A percentile compares a stretch with the other conserved stretches of the same genome.
Conservation (phyloP, 2,329 filamentous ascomycete genomes). For the Fusarium citri region DNA sequence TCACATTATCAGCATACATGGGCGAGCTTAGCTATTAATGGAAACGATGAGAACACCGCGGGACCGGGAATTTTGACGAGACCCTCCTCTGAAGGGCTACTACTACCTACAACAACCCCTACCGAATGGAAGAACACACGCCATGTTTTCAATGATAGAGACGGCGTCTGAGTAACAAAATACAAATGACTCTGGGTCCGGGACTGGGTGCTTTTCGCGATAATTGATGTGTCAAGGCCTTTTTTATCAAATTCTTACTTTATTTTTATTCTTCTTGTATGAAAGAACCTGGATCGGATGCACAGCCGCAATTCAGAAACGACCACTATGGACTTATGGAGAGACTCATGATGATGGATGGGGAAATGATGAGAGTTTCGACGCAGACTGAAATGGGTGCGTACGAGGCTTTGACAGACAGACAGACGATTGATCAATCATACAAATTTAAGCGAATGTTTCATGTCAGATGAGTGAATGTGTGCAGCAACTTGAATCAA, state of each 20-base stretch:
- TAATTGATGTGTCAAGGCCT: slow-evolving; percentile 25
- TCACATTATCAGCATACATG: slow-evolving; percentile 16
- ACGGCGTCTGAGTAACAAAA: slow-evolving; percentile 28
- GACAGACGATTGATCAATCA: slow-evolving; percentile 34
- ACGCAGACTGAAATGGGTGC: slow-evolving; percentile 26
- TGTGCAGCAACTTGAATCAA: neutral
- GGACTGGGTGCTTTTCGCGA: slow-evolving; percentile 18
- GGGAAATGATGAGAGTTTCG: slow-evolving; percentile 21
- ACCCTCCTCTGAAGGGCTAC: neutral
- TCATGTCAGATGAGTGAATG: neutral
- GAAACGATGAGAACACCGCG: neutral
- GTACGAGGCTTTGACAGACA: slow-evolving; percentile 24
- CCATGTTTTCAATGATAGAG: slow-evolving; percentile 18
- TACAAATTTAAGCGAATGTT: slow-evolving; percentile 28
- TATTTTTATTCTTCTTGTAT: slow-evolving; percentile 36
- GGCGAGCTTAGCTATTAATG: slow-evolving; percentile 16
- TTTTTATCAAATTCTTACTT: slow-evolving; percentile 14
- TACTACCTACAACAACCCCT: slow-evolving; percentile 14
- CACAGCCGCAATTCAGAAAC: slow-evolving; percentile 23
- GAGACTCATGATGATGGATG: slow-evolving; percentile 16
- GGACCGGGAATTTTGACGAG: neutral
- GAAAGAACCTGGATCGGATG: slow-evolving; percentile 36
- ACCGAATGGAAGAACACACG: slow-evolving; percentile 3
- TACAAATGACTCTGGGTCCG: slow-evolving; percentile 16
- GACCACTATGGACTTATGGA: slow-evolving; percentile 15